Conservation (phyloP, 768 basidiomycete species). For the Coprinellus micaceus region DNA sequence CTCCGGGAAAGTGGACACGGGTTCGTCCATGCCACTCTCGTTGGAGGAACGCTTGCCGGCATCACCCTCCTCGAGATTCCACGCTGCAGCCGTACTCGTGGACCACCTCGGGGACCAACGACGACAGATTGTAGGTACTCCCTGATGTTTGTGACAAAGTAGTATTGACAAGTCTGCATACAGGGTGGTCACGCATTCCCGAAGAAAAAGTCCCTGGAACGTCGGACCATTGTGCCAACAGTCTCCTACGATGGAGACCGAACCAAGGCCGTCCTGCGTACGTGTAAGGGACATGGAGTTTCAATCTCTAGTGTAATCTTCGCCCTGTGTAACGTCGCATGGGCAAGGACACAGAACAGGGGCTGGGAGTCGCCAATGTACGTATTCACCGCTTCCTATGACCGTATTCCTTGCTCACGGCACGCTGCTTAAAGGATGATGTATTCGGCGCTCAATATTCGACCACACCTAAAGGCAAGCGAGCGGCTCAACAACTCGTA, state of each 20-base stretch:
- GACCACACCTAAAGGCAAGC: constrained; percentile 50
- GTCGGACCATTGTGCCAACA: constrained; percentile 69
- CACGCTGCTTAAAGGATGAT: constrained; percentile 54
- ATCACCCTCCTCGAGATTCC: constrained; percentile 33
- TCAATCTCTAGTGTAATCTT: constrained; percentile 76
- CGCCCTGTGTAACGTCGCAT: constrained; percentile 71
- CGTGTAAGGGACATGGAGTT: constrained; percentile 68
- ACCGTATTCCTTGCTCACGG: neutral
- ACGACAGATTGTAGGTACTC: constrained; percentile 48
- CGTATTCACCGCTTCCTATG: constrained; percentile 12
- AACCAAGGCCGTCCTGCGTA: constrained; percentile 61
- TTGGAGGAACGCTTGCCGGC: constrained; percentile 50
- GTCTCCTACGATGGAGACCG: constrained; percentile 50
- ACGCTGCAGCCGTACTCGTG: constrained; percentile 43
- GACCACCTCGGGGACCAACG: constrained; percentile 55
- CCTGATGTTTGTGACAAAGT: neutral
- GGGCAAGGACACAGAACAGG: constrained; percentile 49
- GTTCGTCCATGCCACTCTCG: constrained; percentile 26
- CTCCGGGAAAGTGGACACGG: neutral
- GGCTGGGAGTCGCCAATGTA: constrained; percentile 52
- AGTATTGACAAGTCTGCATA: neutral
- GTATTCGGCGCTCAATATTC: constrained; percentile 82
- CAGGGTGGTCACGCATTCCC: constrained; percentile 78
- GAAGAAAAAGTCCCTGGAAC: constrained; percentile 35
- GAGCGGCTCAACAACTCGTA: constrained; percentile 55